Evolutionary conservation across 2,329 filamentous ascomycete species (phyloP), one percentile per base, ranked within the genome.

Genomic region (Exophiala dermatitidis): DNA sequence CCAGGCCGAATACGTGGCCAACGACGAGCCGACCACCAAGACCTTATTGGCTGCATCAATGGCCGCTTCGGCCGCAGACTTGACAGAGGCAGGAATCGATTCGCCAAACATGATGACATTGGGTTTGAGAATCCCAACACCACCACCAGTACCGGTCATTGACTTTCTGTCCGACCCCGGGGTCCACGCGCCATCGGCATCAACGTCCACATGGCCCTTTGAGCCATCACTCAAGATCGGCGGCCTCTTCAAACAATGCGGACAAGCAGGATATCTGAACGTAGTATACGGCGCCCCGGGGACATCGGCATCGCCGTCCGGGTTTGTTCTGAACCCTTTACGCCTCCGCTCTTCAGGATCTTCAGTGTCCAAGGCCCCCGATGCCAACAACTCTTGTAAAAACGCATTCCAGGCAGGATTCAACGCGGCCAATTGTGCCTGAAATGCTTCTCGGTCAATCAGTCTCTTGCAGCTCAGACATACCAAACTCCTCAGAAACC

Each of bases 81-180:
- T 96, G 34, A 90, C 83, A 1, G 71, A 64, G 1, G 72, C 69
- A 0, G 80, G 75, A 46, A 97, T 95, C 55, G 82, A 90, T 70
- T 97, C 93, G 10, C 93, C 93, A 68, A 97, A 97, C 89, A 97
- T 96, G 63, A 90, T 84, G 1, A 98, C 90, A 0, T 88, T 88
- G 2, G 93, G 93, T 66, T 97, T 97, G 51, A 98, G 69, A 36
- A 97, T 82, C 1, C 91, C 93, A 0, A 83, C 88, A 10, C 45
- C 41, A 1, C 78, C 82, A 32, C 9, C 30, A 37, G 3, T 28
- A 26, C 9, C 28, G n/a, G 26, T 33, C 5, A 30, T 26, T 4
- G 76, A 63, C 29, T 31, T 43, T 28, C 41, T 12, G n/a, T 6
- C 6, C 12, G 48, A 28, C 5, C 3, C 4, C 42, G 56, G 51